Evolutionary conservation across 352 stramenopile species (phyloP).

Genomic region (Blastocystis sp.): DNA sequence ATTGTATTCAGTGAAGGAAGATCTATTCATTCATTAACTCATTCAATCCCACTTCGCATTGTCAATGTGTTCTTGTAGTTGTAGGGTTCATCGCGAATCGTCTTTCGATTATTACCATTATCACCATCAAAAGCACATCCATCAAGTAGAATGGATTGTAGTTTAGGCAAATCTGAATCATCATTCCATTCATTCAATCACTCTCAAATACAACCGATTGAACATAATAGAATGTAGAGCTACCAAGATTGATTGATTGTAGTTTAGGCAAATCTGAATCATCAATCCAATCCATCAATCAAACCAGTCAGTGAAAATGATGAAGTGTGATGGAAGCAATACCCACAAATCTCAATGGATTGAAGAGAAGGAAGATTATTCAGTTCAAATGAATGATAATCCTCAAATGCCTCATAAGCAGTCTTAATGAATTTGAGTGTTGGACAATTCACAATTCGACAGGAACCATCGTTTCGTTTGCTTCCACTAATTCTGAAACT

Average conservation of each 20-base stretch:
- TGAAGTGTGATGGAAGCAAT: background rate
- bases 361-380: background rate
- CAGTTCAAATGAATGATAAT: constrained; percentile 2
- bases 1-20: background rate
- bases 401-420: background rate
- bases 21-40: background rate
- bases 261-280: constrained; percentile 13
- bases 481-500: background rate
- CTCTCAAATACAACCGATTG: background rate
- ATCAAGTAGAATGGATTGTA: background rate
- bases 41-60: background rate
- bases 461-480: background rate
- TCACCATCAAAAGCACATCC: background rate
- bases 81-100: background rate
- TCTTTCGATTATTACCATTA: background rate
- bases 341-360: background rate
- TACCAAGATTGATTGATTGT: background rate
- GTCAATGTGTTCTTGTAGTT: background rate
- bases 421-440: background rate
- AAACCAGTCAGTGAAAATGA: background rate
- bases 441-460: background rate
- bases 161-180: constrained; percentile 14
- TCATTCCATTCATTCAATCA: background rate
- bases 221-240: background rate
- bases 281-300: too few species aligned